Percentiles rank a stretch among this genome's conserved stretches.
phyloP scores from a whole-genome alignment of 2,329 filamentous ascomycete species.

The Biscogniauxia sp. region DNA sequence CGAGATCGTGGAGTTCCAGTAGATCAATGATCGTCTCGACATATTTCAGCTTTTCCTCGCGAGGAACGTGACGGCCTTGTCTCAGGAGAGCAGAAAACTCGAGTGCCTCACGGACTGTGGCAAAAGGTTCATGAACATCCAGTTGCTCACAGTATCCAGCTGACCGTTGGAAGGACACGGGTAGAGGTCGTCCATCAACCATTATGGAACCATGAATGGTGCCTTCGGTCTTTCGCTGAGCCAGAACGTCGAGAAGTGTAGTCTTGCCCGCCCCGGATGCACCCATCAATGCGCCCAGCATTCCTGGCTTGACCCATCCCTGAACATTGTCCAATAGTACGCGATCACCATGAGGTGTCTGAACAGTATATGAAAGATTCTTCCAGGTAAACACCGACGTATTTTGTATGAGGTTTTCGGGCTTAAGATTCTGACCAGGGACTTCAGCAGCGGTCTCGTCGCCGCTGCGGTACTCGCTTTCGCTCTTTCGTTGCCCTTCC shows the following conservation, averaged over 20 bases:
- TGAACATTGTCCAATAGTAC: conserved; percentile 73
- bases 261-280: conserved; percentile 40
- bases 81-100: conserved; percentile 64
- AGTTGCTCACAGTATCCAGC: conserved; percentile 68
- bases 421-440: neutral
- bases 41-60: conserved; percentile 64
- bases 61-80: conserved; percentile 55
- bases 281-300: conserved; percentile 75
- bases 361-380: conserved; percentile 49
- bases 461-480: neutral
- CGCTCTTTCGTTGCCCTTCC: neutral
- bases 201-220: conserved; percentile 74
- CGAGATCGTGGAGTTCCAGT: conserved; percentile 66
- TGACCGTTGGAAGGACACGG: conserved; percentile 75
- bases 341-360: conserved; percentile 60
- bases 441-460: neutral
- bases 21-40: conserved; percentile 68
- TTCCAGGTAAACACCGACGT: conserved; percentile 50
- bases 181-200: conserved; percentile 70
- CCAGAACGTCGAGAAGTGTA: conserved; percentile 22
- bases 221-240: conserved; percentile 66
- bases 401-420: neutral
- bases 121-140: conserved; percentile 65
- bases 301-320: conserved; percentile 82
- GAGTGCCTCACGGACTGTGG: conserved; percentile 65